phyloP scores from a whole-genome alignment of 2,329 filamentous ascomycete species.

The Diaporthe nobilis region DNA sequence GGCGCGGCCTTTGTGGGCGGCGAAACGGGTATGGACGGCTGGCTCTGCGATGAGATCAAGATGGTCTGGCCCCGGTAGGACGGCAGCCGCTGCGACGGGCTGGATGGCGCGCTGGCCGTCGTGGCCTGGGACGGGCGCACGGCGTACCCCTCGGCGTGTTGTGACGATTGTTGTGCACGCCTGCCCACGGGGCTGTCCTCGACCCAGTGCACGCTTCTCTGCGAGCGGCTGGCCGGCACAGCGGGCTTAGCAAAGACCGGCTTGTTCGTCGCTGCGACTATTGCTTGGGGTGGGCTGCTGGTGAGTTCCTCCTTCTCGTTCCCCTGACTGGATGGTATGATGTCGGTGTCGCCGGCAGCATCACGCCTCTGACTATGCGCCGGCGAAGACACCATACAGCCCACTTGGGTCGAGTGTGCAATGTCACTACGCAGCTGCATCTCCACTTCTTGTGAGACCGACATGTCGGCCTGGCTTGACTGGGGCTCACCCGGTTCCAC shows the following conservation, averaged over 20 bases:
- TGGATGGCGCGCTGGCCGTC: conserved; percentile 56
- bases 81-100: conserved; percentile 44
- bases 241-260: conserved; percentile 34
- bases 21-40: conserved; percentile 35
- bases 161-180: not conserved
- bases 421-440: conserved; percentile 65
- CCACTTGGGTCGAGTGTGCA: conserved; percentile 47
- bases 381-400: conserved; percentile 11
- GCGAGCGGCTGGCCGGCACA: conserved; percentile 22
- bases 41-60: conserved; percentile 2
- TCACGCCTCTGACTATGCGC: not conserved
- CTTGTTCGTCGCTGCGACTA: not conserved
- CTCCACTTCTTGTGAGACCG: conserved; percentile 66
- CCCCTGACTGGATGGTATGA: conserved; percentile 24
- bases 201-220: conserved; percentile 23
- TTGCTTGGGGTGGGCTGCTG: not conserved
- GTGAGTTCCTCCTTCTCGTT: not conserved
- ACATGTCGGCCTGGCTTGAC: conserved; percentile 48
- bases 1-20: conserved; percentile 50
- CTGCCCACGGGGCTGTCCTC: conserved; percentile 26
- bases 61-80: not conserved
- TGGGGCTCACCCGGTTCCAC: conserved; percentile 47
- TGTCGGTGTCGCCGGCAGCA: not conserved
- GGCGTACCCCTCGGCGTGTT: conserved; percentile 20
- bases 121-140: conserved; percentile 61